Conservation (phyloP, 768 basidiomycete species). For the button mushroom (Agaricus bisporus) region DNA sequence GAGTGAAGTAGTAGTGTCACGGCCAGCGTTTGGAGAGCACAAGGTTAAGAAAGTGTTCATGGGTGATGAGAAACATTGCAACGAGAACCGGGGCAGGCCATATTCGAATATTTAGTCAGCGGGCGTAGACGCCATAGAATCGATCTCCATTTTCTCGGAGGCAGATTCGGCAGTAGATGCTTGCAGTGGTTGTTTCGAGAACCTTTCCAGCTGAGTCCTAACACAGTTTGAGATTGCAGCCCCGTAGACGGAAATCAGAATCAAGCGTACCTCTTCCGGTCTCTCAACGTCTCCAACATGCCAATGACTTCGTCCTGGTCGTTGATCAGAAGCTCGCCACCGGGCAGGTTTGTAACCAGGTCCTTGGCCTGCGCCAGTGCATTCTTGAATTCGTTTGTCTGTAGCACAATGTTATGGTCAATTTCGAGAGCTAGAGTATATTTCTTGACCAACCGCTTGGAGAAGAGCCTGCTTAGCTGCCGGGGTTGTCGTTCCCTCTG, state of each 20-base stretch:
- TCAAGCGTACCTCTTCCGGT: constrained; percentile 51
- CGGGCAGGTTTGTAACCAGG: constrained; percentile 51
- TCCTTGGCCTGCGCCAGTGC: constrained; percentile 54
- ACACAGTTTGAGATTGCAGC: background rate
- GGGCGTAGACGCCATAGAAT: constrained; percentile 74
- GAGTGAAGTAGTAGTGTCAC: background rate
- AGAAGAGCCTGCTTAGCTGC: constrained; percentile 63
- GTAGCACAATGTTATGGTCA: background rate
- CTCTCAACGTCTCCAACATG: constrained; percentile 59
- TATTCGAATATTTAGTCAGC: constrained; percentile 19
- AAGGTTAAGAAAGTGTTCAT: background rate
- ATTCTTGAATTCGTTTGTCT: constrained; percentile 73
- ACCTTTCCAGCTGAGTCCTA: constrained; percentile 51
- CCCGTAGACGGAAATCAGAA: background rate
- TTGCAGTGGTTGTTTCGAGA: constrained; percentile 32
- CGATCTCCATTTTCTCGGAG: constrained; percentile 53
- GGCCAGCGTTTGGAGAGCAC: background rate
- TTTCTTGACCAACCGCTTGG: constrained; percentile 43
- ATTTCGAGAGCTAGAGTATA: too few relatives aligned
- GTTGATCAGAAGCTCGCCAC: constrained; percentile 62
- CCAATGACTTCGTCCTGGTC: constrained; percentile 69
- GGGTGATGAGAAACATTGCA: constrained; percentile 3
- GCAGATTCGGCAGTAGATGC: constrained; percentile 14
- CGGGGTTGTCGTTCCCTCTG: constrained; percentile 46
- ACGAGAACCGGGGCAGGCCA: background rate